phyloP scores from a whole-genome alignment of 371 early-diverging fungal species.

The Paraphysoderma sedebokerense region DNA sequence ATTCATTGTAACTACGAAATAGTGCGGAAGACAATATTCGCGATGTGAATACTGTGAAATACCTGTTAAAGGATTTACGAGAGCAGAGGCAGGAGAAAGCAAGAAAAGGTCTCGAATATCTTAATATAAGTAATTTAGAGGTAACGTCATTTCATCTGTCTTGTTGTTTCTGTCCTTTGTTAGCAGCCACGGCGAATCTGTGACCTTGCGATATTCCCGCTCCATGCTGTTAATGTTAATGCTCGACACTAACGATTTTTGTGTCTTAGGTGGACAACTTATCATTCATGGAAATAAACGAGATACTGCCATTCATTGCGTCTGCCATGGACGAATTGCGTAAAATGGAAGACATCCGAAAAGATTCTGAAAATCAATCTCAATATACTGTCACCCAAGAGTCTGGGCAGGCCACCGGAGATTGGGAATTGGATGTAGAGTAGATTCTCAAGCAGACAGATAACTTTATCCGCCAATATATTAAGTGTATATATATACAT shows the following conservation, averaged over 20 bases:
- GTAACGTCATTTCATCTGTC: slow-evolving; percentile 14
- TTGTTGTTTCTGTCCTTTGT: slow-evolving; percentile 5
- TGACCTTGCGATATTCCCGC: neutral
- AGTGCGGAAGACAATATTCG: slow-evolving; percentile 70
- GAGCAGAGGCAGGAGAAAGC: slow-evolving; percentile 72
- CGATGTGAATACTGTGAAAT: slow-evolving; percentile 43
- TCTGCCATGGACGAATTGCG: too few species aligned
- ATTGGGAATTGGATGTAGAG: too few species aligned
- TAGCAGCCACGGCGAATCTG: neutral
- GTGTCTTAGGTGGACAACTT: slow-evolving; percentile 49
- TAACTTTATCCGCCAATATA: too few species aligned
- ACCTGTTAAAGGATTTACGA: slow-evolving; percentile 59
- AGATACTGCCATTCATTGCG: slow-evolving; percentile 80
- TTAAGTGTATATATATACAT: too few species aligned
- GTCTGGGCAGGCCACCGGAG: too few species aligned
- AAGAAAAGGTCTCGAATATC: slow-evolving; percentile 39
- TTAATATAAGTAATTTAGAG: slow-evolving; percentile 49
- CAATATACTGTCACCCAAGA: too few species aligned
- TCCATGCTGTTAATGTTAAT: neutral
- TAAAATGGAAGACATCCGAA: too few species aligned
- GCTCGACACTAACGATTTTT: neutral
- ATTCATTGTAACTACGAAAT: neutral
- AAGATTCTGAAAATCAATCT: too few species aligned
- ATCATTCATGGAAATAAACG: slow-evolving; percentile 70
- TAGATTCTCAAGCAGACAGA: too few species aligned